phyloP scores from a whole-genome alignment of 2,329 filamentous ascomycete species.

The Emericellopsis atlantica region DNA sequence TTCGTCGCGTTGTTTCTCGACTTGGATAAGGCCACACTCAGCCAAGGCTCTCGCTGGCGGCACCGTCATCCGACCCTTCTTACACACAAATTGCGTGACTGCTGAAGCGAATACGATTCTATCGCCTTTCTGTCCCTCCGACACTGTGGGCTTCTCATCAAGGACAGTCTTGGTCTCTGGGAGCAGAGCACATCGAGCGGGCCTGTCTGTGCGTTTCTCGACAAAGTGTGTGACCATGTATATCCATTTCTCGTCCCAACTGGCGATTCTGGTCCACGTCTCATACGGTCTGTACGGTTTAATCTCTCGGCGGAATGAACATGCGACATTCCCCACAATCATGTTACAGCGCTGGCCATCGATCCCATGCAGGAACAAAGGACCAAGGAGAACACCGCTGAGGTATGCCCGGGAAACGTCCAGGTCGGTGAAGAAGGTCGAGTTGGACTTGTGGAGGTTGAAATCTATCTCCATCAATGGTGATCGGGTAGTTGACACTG shows the following conservation, averaged over 20 bases:
- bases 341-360: slow-evolving; percentile 19
- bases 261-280: slow-evolving; percentile 59
- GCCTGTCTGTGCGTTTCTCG: slow-evolving; percentile 42
- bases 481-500: not conserved
- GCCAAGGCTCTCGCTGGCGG: too few relatives aligned
- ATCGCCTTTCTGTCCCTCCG: slow-evolving; percentile 31
- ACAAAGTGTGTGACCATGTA: slow-evolving; percentile 67
- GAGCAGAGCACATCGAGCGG: slow-evolving; percentile 12
- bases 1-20: too few relatives aligned
- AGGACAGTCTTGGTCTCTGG: not conserved
- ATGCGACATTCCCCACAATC: slow-evolving; percentile 60
- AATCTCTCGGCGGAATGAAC: slow-evolving; percentile 64
- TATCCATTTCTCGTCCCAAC: slow-evolving; percentile 74
- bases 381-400: slow-evolving; percentile 31
- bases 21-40: too few relatives aligned
- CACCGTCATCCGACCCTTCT: slow-evolving; percentile 63
- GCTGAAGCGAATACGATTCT: slow-evolving; percentile 59
- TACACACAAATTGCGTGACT: slow-evolving; percentile 71
- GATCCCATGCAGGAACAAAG: not conserved
- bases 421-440: slow-evolving; percentile 77
- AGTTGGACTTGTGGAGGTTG: slow-evolving; percentile 73
- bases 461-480: slow-evolving; percentile 67
- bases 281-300: slow-evolving; percentile 56
- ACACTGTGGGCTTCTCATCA: not conserved
- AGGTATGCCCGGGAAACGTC: slow-evolving; percentile 75